phyloP scores from a whole-genome alignment of 768 basidiomycete species.

The Suillus bovinus region DNA sequence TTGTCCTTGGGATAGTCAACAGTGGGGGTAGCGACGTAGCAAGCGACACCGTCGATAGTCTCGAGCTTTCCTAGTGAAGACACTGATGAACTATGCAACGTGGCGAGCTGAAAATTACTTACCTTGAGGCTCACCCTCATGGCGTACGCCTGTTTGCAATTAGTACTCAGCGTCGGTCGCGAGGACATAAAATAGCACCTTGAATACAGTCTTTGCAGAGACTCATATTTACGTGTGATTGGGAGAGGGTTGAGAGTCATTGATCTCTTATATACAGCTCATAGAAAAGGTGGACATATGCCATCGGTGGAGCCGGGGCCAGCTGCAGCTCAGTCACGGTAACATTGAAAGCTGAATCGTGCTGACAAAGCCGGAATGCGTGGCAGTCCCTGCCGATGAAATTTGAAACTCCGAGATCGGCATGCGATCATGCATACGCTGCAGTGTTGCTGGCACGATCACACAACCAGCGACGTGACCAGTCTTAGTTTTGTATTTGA shows the following conservation, averaged over 20 bases:
- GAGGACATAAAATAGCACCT: slow-evolving; percentile 36
- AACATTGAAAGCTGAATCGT: too few relatives aligned
- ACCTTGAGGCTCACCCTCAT: slow-evolving; percentile 51
- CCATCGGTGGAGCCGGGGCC: neutral
- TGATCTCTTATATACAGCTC: neutral
- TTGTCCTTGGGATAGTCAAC: slow-evolving; percentile 54
- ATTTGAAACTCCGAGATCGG: too few relatives aligned
- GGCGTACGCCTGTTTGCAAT: slow-evolving; percentile 42
- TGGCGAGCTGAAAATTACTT: slow-evolving; percentile 5
- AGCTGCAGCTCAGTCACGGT: too few relatives aligned
- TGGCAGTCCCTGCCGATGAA: too few relatives aligned
- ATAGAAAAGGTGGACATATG: neutral
- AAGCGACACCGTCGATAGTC: slow-evolving; percentile 45
- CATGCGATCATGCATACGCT: neutral
- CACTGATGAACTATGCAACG: neutral
- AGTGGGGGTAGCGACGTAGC: slow-evolving; percentile 56
- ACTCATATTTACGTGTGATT: slow-evolving; percentile 38
- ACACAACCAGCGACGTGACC: neutral
- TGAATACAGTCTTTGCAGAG: slow-evolving; percentile 57
- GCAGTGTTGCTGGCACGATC: neutral
- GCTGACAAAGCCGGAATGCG: too few relatives aligned
- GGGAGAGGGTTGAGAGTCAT: neutral
- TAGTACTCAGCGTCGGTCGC: neutral
- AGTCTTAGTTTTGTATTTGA: slow-evolving; percentile 12
- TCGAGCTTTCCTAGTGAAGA: slow-evolving; percentile 44